Conservation (phyloP, 306 rosid genomes). For the Alnus glutinosa region DNA sequence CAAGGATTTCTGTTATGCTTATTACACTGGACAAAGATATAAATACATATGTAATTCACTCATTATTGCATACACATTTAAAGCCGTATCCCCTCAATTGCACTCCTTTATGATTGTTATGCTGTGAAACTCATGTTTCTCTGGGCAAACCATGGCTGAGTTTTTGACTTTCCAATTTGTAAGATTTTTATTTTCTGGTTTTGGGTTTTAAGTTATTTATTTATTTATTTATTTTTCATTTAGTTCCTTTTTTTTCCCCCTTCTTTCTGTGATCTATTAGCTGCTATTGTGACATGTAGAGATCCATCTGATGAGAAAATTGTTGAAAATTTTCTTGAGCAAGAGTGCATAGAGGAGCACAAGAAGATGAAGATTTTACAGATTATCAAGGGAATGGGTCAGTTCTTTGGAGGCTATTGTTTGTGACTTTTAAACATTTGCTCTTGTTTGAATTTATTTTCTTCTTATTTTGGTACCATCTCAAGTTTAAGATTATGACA, state of each 20-base stretch:
- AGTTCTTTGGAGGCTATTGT: conserved; percentile 31
- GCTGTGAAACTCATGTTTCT: neutral
- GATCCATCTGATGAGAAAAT: conserved; percentile 70
- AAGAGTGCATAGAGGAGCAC: conserved; percentile 64
- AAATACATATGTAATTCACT: neutral
- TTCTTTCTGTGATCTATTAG: neutral
- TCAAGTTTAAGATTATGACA: neutral
- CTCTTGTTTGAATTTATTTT: conserved; percentile 9
- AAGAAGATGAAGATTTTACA: conserved; percentile 49
- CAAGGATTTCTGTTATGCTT: neutral
- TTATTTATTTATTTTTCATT: neutral
- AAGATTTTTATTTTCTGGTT: no score
- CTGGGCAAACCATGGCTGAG: neutral
- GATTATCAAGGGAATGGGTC: conserved; percentile 82
- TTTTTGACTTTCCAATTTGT: neutral
- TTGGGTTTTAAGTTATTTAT: conserved; percentile 7
- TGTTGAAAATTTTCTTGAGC: conserved; percentile 69
- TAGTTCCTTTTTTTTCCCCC: neutral
- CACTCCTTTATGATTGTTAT: neutral
- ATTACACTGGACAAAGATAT: neutral
- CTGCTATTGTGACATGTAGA: conserved; percentile 38
- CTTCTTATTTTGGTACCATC: neutral
- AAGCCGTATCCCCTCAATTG: neutral
- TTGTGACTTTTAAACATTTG: neutral
- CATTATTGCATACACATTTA: neutral